These are phyloP conservation scores for Blastocystis sp. DNA, from an alignment of 352 stramenopile species.

Conservation along the genomic window DNA sequence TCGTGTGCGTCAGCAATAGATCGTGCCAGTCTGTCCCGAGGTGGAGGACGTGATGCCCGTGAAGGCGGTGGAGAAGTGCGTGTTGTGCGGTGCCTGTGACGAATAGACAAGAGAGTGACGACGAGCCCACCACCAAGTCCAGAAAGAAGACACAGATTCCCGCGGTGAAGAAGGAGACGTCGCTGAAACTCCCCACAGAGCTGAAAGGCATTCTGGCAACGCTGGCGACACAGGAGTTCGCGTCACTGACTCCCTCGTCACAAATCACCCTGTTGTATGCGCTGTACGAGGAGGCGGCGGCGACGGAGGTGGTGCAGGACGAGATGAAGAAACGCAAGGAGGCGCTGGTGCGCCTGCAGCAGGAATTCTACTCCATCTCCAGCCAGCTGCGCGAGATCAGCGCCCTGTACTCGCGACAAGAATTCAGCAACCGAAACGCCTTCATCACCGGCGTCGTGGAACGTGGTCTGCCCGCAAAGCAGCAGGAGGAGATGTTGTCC, in stretches of 20 bases:
- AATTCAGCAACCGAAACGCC: background rate
- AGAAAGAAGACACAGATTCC: background rate
- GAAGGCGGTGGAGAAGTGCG: background rate
- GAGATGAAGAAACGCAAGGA: constrained; percentile 69
- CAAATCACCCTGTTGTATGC: constrained; percentile 81
- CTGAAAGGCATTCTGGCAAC: background rate
- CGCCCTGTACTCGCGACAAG: constrained; percentile 7
- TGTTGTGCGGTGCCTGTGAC: background rate
- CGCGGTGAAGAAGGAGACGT: background rate
- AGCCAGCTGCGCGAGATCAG: constrained; percentile 29
- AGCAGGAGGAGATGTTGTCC: background rate
- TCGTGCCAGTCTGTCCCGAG: constrained; percentile 31
- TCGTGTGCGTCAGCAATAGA: background rate
- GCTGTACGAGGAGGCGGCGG: constrained; percentile 81
- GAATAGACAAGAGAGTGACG: background rate
- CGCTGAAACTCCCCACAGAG: no score
- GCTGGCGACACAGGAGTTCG: background rate
- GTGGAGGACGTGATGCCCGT: constrained; percentile 31
- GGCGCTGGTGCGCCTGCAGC: background rate
- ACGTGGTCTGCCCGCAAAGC: background rate
- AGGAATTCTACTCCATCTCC: background rate
- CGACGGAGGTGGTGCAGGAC: constrained; percentile 80
- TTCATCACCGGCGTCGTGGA: background rate
- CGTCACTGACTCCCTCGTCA: constrained; percentile 76
- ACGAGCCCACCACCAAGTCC: background rate